phyloP scores from a whole-genome alignment of 1,284 basidiomycete species.

The Tilletia caries region DNA sequence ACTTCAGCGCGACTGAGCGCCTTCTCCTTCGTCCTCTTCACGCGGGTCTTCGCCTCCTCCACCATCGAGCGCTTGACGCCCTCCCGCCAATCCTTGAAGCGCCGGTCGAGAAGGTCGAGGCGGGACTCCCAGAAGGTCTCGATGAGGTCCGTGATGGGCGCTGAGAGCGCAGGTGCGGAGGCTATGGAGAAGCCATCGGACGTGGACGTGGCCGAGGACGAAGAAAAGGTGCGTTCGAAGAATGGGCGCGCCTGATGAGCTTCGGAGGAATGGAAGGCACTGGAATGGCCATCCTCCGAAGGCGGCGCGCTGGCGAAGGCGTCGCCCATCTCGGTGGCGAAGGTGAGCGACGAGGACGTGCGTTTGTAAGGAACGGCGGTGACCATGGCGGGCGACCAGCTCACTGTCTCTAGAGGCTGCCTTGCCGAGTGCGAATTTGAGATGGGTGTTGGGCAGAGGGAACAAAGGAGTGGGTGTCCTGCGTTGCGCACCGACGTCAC shows the following conservation, averaged over 20 bases:
- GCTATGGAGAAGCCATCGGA: not conserved
- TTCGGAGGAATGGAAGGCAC: not conserved
- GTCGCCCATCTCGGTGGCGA: slow-evolving; percentile 2
- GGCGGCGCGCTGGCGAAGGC: not conserved
- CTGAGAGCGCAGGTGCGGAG: slow-evolving; percentile 1
- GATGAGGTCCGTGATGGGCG: slow-evolving; percentile 51
- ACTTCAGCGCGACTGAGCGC: slow-evolving; percentile 27
- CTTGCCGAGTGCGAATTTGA: no score
- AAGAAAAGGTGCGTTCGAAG: not conserved
- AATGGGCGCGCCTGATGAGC: not conserved
- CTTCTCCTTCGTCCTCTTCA: slow-evolving; percentile 64
- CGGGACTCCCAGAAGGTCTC: slow-evolving; percentile 87
- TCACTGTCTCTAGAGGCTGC: no score
- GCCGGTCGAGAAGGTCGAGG: slow-evolving; percentile 80
- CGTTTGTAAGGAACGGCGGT: not conserved
- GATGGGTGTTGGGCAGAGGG: no score
- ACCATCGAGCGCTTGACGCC: slow-evolving; percentile 63
- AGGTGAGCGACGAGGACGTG: not conserved
- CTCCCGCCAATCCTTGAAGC: slow-evolving; percentile 78
- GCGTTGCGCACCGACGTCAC: no score
- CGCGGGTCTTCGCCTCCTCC: slow-evolving; percentile 59
- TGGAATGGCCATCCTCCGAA: not conserved
- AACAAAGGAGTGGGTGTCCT: no score
- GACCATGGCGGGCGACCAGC: not conserved
- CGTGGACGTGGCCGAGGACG: not conserved